A percentile compares a stretch with the other conserved stretches of the same genome.
Conservation (phyloP, 169 alveolate species). For the Plasmodium ovale region DNA sequence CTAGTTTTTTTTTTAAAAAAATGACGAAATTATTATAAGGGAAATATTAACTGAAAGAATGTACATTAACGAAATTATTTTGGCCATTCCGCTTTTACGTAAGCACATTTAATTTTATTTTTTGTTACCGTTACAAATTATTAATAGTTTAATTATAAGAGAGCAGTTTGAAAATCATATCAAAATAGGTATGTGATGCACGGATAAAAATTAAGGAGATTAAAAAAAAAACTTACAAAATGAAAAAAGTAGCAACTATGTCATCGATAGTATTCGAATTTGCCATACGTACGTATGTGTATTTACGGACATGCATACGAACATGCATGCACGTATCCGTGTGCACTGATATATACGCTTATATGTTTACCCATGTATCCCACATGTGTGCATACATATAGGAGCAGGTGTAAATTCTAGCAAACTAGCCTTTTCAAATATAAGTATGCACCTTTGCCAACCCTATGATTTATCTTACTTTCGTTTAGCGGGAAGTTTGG, state of each 20-base stretch:
- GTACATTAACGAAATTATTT: background rate
- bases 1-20: too few relatives aligned
- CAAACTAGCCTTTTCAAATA: constrained; percentile 54
- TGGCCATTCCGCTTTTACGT: background rate
- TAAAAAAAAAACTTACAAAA: background rate
- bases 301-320: background rate
- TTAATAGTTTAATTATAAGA: background rate
- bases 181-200: too few relatives aligned
- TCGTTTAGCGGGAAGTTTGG: constrained; percentile 40
- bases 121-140: background rate
- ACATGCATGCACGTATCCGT: too few relatives aligned
- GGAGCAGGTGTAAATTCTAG: background rate
- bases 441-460: constrained; percentile 71
- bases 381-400: background rate
- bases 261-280: background rate
- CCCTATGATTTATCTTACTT: constrained; percentile 41
- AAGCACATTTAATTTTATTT: background rate
- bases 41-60: background rate
- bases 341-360: too few relatives aligned
- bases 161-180: background rate
- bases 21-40: background rate
- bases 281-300: background rate
- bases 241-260: background rate
- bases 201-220: background rate
- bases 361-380: background rate